phyloP scores from a whole-genome alignment of 106 monocot genomes.

The Chionographis japonica region DNA sequence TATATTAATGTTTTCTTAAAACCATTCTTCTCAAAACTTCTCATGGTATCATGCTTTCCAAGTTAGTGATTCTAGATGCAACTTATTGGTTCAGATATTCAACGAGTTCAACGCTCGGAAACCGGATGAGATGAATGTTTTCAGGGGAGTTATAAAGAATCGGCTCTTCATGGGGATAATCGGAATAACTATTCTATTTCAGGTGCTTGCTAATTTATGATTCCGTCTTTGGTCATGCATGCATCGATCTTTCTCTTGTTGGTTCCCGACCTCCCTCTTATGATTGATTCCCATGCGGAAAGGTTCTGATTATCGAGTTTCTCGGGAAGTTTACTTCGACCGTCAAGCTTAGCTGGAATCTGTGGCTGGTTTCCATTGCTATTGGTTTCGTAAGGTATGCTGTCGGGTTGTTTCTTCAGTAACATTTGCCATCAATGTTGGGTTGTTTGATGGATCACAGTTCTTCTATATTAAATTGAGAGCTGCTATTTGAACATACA shows the following conservation, averaged over 20 bases:
- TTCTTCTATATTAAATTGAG: too few species aligned
- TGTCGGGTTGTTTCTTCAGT: not conserved
- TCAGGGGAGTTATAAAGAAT: conserved; percentile 44
- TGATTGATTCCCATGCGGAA: not conserved
- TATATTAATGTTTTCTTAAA: too few species aligned
- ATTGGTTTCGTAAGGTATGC: conserved; percentile 50
- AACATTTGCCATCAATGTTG: too few species aligned
- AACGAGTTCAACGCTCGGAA: conserved; percentile 81
- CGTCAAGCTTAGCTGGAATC: conserved; percentile 50
- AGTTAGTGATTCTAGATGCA: not conserved
- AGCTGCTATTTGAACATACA: not conserved
- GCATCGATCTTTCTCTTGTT: not conserved
- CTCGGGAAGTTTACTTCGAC: conserved; percentile 70
- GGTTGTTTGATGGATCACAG: too few species aligned
- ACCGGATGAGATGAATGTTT: conserved; percentile 59
- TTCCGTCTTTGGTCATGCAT: not conserved
- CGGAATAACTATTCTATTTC: conserved; percentile 54
- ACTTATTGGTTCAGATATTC: conserved; percentile 39
- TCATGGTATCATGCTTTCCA: not conserved
- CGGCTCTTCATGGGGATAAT: conserved; percentile 56
- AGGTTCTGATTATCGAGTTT: conserved; percentile 65
- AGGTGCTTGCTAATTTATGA: conserved; percentile 21
- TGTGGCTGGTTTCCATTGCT: conserved; percentile 60
- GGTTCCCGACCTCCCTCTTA: not conserved
- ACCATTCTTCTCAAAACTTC: too few species aligned